Base-by-base conservation (phyloP, 495 filamentous ascomycete genomes). In the Apiosordaria backusii region DNA sequence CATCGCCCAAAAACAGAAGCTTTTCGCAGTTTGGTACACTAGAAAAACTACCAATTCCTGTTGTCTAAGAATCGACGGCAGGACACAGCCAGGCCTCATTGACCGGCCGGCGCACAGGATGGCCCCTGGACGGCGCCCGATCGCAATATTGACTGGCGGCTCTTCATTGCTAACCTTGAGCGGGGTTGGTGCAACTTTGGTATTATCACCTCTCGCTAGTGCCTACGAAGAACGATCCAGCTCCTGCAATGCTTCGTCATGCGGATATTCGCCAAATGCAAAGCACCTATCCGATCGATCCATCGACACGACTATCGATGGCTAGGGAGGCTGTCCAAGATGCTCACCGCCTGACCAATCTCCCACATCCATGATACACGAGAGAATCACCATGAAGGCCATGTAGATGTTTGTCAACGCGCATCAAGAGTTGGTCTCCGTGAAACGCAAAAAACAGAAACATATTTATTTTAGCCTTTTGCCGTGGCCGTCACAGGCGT, bases 331-430 rank as follows among this genome's bases (percentile, higher is more conserved):
- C 52, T 22, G 52, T 55, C 50, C 23, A 65, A 63, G 52, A 35
- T 57, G 60, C 60, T 67, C 60, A 66, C 60, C 65, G 60, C 53
- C 59, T 57, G 65, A 61, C 65, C 59, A 26, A 61, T 19, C 52
- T 19, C 22, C 22, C 52, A 15, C 35, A 45, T 45, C 35, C 35
- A 45, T 45, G 35, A 45, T 45, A 35, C 29, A 10, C 29, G 29
- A 10, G 29, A 10, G 6, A 35, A 35, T 10, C 29, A 35, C 29
- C 50, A 55, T n/a, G 52, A 21, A 10, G 60, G 10, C 29, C 50
- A 55, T n/a, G 52, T 15, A 10, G 60, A 23, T 10, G n/a, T 45
- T 35, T 35, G 10, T 10, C 29, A 45, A 45, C 5, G n/a, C 10
- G 2, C 35, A 45, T 45, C 35, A 45, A 13, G n/a, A 27, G 23